Conservation (phyloP, 176 grass and related monocot genomes). For the Aegilops speltoides region DNA sequence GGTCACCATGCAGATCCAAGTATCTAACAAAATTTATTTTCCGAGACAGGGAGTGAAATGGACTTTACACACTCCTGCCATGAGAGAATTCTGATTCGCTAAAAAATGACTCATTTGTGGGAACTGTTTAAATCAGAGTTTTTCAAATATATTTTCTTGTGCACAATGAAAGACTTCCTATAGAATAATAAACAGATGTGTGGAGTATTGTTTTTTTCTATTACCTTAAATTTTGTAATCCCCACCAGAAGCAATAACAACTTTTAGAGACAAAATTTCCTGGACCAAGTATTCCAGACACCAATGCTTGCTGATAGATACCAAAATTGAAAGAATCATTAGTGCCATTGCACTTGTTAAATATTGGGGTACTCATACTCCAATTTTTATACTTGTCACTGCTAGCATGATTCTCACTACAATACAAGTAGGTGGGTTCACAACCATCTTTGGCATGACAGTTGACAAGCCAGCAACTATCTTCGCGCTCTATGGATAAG, state of each 20-base stretch:
- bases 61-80: background rate
- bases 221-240: constrained; percentile 84
- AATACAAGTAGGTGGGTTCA: constrained; percentile 55
- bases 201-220: background rate
- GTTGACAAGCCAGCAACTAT: constrained; percentile 62
- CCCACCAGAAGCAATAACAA: constrained; percentile 98
- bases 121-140: background rate
- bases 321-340: constrained; percentile 52
- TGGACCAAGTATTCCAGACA: constrained; percentile 56
- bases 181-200: background rate
- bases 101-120: background rate
- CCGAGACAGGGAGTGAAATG: background rate
- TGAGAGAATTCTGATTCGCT: background rate
- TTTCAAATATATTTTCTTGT: background rate
- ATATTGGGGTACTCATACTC: constrained; percentile 13
- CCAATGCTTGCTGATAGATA: constrained; percentile 56
- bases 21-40: background rate
- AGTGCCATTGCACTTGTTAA: constrained; percentile 21
- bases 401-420: constrained; percentile 15
- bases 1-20: background rate
- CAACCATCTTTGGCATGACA: constrained; percentile 33
- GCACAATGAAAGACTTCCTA: background rate
- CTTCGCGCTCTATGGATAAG: constrained; percentile 61
- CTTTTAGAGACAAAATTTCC: constrained; percentile 73
- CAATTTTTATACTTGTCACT: constrained; percentile 37